Evolutionary conservation across 2,329 filamentous ascomycete genomes (phyloP).

Genomic region (Aspergillus tanneri): DNA sequence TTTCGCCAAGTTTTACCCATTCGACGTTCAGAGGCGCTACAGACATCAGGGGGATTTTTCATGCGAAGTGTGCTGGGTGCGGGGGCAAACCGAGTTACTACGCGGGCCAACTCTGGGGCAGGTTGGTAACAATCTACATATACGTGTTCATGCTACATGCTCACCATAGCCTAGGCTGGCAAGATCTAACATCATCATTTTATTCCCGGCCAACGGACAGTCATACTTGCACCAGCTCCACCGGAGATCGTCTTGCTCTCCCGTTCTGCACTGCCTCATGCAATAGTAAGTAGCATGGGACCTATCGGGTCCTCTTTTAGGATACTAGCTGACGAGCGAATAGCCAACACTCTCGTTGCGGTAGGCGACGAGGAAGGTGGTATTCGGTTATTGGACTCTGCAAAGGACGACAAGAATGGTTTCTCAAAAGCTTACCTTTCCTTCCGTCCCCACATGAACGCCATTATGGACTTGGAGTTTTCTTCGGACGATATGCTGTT

Average conservation of each 20-base stretch:
- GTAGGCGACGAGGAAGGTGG: conserved; percentile 69
- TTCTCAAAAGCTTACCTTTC: conserved; percentile 60
- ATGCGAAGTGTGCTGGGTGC: conserved; percentile 38
- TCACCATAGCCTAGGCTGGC: conserved; percentile 49
- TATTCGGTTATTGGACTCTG: conserved; percentile 63
- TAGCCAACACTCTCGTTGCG: conserved; percentile 65
- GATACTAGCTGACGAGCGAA: conserved; percentile 14
- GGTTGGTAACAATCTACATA: conserved; percentile 35
- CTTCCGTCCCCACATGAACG: conserved; percentile 66
- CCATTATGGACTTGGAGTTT: conserved; percentile 70
- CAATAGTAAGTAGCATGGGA: conserved; percentile 54
- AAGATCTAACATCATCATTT: conserved; percentile 60
- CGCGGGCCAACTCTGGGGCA: conserved; percentile 38
- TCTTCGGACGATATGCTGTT: conserved; percentile 65
- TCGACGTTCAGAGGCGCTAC: conserved; percentile 37
- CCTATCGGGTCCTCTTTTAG: neutral
- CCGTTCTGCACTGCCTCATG: conserved; percentile 67
- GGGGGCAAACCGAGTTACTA: conserved; percentile 33
- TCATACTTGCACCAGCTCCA: conserved; percentile 48
- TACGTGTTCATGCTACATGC: conserved; percentile 11
- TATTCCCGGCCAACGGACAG: conserved; percentile 57
- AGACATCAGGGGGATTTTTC: conserved; percentile 40
- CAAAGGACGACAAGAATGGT: conserved; percentile 46
- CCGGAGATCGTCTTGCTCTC: conserved; percentile 47
- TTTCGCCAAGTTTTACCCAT: conserved; percentile 32